Percentiles rank a stretch among this genome's conserved stretches.
These are phyloP conservation scores for Aspergillus indologenus DNA, from an alignment of 495 filamentous ascomycete species.

Conservation along the genomic window DNA sequence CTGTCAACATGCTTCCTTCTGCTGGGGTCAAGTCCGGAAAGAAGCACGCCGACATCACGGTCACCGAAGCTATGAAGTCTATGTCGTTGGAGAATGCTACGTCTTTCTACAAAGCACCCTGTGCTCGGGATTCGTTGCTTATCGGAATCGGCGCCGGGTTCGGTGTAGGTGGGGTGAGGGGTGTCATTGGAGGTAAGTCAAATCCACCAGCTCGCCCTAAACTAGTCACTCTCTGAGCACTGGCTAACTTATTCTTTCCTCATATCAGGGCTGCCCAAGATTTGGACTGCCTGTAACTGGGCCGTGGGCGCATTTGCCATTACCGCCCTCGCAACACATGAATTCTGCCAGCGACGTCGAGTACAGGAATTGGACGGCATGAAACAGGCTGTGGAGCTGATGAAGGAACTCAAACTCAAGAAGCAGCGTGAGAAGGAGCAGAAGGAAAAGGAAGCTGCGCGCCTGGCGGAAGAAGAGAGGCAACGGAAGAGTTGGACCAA, in stretches of 20 bases:
- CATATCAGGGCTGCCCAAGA: conserved; percentile 37
- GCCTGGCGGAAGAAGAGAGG: conserved; percentile 45
- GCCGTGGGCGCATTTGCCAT: conserved; percentile 72
- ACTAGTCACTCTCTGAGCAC: not conserved
- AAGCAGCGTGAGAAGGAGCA: conserved; percentile 63
- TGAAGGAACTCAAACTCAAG: conserved; percentile 68
- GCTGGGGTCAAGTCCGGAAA: conserved; percentile 37
- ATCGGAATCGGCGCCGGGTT: conserved; percentile 78
- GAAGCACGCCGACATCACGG: conserved; percentile 40
- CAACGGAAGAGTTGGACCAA: conserved; percentile 55
- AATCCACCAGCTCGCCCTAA: not conserved
- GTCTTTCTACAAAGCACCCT: conserved; percentile 74
- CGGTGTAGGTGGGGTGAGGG: conserved; percentile 66
- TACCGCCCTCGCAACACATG: conserved; percentile 63
- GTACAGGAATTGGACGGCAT: conserved; percentile 71
- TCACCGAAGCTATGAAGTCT: conserved; percentile 63
- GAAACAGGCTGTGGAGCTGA: conserved; percentile 74
- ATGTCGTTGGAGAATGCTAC: conserved; percentile 68
- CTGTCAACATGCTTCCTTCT: conserved; percentile 47
- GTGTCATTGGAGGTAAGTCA: conserved; percentile 67
- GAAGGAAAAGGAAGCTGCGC: conserved; percentile 44
- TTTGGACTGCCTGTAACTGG: conserved; percentile 71
- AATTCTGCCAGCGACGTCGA: conserved; percentile 74
- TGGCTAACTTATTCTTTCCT: conserved; percentile 11
- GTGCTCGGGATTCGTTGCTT: conserved; percentile 76